Percentiles rank a stretch among this genome's conserved stretches.
Conservation (phyloP, 768 basidiomycete genomes). For the Tulasnella calospora region DNA sequence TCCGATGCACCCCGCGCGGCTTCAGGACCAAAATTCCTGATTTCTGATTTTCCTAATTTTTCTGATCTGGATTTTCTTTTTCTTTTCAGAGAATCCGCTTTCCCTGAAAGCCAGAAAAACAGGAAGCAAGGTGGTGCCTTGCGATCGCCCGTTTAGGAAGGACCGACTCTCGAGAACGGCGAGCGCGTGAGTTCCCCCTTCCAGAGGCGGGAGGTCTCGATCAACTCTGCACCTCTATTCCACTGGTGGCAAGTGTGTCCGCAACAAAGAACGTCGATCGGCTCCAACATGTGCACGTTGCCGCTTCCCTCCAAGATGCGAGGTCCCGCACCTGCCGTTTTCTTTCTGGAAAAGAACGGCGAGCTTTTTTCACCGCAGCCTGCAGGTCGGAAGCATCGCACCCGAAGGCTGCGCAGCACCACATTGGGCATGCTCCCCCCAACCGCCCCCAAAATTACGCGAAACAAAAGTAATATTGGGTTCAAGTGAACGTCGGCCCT, state of each 20-base stretch:
- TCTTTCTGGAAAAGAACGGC: neutral
- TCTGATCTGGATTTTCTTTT: neutral
- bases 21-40: conserved; percentile 8
- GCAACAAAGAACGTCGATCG: neutral
- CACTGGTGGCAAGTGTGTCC: neutral
- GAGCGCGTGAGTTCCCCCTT: neutral
- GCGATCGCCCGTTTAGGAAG: neutral
- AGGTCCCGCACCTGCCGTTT: neutral
- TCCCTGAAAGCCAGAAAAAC: neutral
- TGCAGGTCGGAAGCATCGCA: neutral
- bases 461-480: neutral
- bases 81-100: neutral
- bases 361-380: neutral
- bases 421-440: neutral
- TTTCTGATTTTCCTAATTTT: neutral
- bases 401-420: conserved; percentile 4
- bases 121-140: neutral
- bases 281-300: neutral
- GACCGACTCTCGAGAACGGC: conserved; percentile 7
- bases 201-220: neutral
- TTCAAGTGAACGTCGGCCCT: neutral
- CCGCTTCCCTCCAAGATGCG: neutral
- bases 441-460: neutral
- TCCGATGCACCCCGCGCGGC: neutral
- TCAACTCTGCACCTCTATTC: conserved; percentile 8